Base-by-base conservation (phyloP, 2,329 filamentous ascomycete species). In the Nemania abortiva region DNA sequence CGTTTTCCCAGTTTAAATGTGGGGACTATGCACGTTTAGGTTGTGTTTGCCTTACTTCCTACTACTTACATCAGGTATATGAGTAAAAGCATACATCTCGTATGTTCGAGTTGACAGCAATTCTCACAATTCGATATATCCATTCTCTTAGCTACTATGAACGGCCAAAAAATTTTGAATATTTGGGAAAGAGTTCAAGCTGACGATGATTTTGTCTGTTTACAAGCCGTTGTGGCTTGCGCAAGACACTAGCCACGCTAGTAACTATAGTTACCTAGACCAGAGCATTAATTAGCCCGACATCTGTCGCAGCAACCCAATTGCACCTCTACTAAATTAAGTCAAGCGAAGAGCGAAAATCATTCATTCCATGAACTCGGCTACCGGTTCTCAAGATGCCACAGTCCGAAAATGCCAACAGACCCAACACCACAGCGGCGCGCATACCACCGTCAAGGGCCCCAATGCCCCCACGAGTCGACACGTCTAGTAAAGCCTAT, bases 401-500 rank as follows among this genome's bases (percentile, higher is more conserved):
- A n/a, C 22, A 70, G 27, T 50, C 60, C 47, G 4, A 37, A 29
- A 62, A 57, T 9, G 1, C 42, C 9, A 58, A 59, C 13, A 47
- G 37, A 57, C 27, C n/a, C n/a, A 65, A 29, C 58, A 31, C 22
- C 18, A 13, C 60, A 58, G 54, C 53, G 10, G 27, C 50, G 22
- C 63, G 54, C 60, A 49, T 47, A 42, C 52, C 42, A 11, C 57
- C 49, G 10, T 18, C 53, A 7, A 59, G 55, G 49, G 37, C 10
- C 10, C 61, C 62, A 20, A 47, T 37, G n/a, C 24, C 18, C 20
- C 42, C 50, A 18, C 62, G 65, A 60, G 66, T 79, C 54, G 78
- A 81, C 57, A 72, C 73, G 0, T 77, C 77, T 24, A 82, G 81
- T 65, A 76, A 79, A 45, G 81, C 82, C 52, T 79, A 79, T 64